These are phyloP conservation scores for Alternaria solani DNA, from an alignment of 2,329 filamentous ascomycete genomes.

Conservation along the genomic window DNA sequence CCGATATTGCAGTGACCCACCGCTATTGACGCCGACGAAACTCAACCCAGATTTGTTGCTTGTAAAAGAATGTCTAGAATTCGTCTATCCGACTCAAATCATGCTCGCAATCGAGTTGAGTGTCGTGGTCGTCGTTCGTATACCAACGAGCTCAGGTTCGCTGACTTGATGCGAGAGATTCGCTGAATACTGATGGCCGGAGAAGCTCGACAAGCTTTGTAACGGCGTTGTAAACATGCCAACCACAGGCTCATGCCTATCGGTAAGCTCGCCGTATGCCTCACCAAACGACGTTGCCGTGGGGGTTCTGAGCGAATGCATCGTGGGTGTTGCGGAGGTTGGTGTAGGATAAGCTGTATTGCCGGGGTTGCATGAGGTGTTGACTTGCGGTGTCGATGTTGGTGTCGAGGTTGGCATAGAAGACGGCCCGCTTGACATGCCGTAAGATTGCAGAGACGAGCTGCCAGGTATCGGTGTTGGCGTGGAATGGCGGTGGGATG, in stretches of 20 bases:
- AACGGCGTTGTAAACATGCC: slow-evolving; percentile 45
- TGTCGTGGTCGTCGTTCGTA: slow-evolving; percentile 40
- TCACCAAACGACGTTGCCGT: slow-evolving; percentile 28
- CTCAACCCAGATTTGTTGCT: not conserved
- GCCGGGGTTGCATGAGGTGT: slow-evolving; percentile 27
- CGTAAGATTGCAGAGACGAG: slow-evolving; percentile 33
- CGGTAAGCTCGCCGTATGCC: slow-evolving; percentile 10
- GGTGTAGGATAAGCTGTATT: slow-evolving; percentile 39
- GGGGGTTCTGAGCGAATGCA: slow-evolving; percentile 33
- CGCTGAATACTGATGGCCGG: slow-evolving; percentile 24
- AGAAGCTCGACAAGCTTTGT: slow-evolving; percentile 37
- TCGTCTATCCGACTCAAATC: slow-evolving; percentile 29
- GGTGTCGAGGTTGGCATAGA: slow-evolving; percentile 32
- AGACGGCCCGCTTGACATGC: slow-evolving; percentile 33
- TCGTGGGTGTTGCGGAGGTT: slow-evolving; percentile 30
- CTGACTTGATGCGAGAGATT: slow-evolving; percentile 41
- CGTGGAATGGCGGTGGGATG: slow-evolving; percentile 41
- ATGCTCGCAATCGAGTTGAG: slow-evolving; percentile 49
- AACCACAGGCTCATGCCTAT: slow-evolving; percentile 36
- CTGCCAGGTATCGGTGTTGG: slow-evolving; percentile 38
- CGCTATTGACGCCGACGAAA: not conserved
- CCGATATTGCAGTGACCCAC: not conserved
- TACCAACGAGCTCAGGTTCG: slow-evolving; percentile 48
- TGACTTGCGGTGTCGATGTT: slow-evolving; percentile 28
- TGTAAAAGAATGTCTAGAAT: not conserved